Percentiles rank a stretch among this genome's conserved stretches.
phyloP scores from a whole-genome alignment of 176 grass and related monocot species.

The Triticum monococcum region DNA sequence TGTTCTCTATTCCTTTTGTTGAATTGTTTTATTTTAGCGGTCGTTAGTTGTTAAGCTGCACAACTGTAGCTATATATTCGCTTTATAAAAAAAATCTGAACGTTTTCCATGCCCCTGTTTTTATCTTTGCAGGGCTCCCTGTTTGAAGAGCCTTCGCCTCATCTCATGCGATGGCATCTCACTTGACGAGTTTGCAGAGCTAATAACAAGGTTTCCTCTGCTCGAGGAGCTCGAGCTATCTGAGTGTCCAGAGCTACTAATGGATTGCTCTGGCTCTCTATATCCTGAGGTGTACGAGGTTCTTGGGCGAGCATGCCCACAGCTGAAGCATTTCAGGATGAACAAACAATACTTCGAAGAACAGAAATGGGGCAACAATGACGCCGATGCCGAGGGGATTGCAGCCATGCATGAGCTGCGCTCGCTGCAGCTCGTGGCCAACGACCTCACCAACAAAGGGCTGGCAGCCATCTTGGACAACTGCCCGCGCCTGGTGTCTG shows the following conservation, averaged over 20 bases:
- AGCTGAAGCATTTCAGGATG: not conserved
- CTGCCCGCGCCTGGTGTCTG: not conserved
- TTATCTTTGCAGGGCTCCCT: not conserved
- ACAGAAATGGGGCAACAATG: not conserved
- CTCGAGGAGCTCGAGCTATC: not conserved
- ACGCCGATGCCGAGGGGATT: not conserved
- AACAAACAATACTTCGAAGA: not conserved
- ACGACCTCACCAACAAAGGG: not conserved
- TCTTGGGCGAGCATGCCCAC: not conserved
- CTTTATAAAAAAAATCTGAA: too few species aligned
- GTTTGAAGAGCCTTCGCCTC: conserved; percentile 2
- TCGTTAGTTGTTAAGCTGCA: not conserved
- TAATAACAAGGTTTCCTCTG: not conserved
- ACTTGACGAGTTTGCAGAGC: not conserved
- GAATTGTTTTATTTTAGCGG: not conserved
- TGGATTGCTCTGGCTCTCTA: too few species aligned
- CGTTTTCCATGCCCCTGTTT: not conserved
- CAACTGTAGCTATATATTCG: not conserved
- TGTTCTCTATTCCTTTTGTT: not conserved
- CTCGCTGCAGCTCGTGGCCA: not conserved
- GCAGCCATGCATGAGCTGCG: not conserved
- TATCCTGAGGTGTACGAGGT: not conserved
- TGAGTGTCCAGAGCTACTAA: not conserved
- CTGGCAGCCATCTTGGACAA: conserved; percentile 8
- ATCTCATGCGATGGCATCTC: not conserved